Evolutionary conservation across 1,139 yeast genomes (phyloP), one percentile per base, ranked within the genome.

Genomic region (Saccharomyces hybrid): DNA sequence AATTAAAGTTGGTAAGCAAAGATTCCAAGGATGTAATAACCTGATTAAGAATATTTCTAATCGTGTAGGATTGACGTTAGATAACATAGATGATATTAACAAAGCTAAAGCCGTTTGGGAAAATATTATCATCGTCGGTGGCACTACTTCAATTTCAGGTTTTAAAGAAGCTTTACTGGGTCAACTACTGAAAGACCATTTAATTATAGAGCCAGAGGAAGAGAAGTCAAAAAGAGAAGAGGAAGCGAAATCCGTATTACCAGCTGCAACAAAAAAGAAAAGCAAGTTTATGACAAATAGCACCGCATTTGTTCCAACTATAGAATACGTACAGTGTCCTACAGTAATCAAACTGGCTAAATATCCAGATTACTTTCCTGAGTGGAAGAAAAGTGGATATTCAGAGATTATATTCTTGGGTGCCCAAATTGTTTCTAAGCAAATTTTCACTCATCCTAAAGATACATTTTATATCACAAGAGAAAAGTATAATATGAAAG

Each of bases 291-390:
- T 63, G 55, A 63, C 63, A 11, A 57, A 28, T 16, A 16, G n/a
- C 27, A 42, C 63, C 11, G 67, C 70, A 9, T 74, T 73, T 27
- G 91, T 48, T 83, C 61, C 61, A 31, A 57, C 56, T n/a, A 49
- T 68, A 6, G 72, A 68, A 52, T 68, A 68, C 51, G 56, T 57
- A 26, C 97, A 91, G 71, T 91, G 86, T 1, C 98, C 98, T 16
- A 82, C 84, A 23, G 76, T 83, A 11, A 80, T 91, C 54, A 83
- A 80, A 61, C 69, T 83, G 53, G 83, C 85, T 32, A 86, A 85
- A 63, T 79, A 82, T 67, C 95, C 97, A 0, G 98, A 91, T 52
- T 91, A 93, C 70, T 93, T 93, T 72, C 89, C 96, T 0, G 97
- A 89, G 63, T 93, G 98, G 98, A 91, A 91, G 71, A 84, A 84